Conservation (phyloP, 371 early-diverging fungal genomes). For the Mortierella sp. region DNA sequence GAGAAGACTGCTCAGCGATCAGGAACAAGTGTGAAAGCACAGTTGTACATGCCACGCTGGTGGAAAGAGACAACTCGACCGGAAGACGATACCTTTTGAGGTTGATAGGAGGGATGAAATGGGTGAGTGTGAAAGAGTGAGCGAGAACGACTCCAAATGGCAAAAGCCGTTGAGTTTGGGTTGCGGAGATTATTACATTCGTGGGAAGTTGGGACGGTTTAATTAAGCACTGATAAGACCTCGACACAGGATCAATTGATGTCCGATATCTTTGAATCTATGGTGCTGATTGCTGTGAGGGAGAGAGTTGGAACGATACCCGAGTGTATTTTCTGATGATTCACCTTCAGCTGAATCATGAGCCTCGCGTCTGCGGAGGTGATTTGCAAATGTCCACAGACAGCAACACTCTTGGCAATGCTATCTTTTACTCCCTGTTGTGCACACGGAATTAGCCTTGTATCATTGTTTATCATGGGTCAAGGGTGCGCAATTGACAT, state of each 20-base stretch:
- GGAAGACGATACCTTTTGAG: too few species aligned
- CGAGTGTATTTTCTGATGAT: too few species aligned
- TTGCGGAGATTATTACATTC: constrained; percentile 38
- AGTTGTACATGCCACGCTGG: too few species aligned
- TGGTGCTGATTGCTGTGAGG: too few species aligned
- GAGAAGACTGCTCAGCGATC: not conserved
- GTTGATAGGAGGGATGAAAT: constrained; percentile 6
- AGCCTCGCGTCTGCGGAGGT: too few species aligned
- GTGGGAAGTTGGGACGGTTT: constrained; percentile 1
- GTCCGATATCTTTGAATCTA: not conserved
- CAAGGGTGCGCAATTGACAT: not conserved
- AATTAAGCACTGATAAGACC: constrained; percentile 43
- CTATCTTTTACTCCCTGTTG: too few species aligned
- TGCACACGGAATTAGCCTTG: too few species aligned
- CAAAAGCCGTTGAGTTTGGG: constrained; percentile 5
- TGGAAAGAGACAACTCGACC: too few species aligned
- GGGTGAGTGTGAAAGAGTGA: not conserved
- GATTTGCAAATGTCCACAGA: too few species aligned
- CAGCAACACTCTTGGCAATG: too few species aligned
- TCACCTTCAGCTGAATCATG: too few species aligned
- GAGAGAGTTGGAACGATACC: too few species aligned
- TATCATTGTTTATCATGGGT: not conserved
- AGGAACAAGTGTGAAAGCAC: not conserved
- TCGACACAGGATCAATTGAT: constrained; percentile 2
- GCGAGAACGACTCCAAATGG: constrained; percentile 5